Percentiles rank a stretch among this genome's conserved stretches.
Evolutionary conservation across 306 rosid genomes (phyloP).

Genomic region (Trifolium pratense): DNA sequence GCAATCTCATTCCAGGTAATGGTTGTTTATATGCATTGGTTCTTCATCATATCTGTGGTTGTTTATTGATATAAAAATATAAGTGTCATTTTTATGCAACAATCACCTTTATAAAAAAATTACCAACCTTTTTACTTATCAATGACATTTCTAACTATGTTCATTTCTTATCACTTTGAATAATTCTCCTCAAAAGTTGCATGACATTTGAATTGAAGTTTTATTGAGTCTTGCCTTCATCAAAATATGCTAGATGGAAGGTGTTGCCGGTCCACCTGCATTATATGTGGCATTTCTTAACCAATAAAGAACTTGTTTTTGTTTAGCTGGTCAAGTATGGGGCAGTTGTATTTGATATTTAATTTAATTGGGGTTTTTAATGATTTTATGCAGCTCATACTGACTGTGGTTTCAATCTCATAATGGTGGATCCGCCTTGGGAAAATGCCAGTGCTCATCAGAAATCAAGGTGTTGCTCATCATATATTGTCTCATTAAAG

Average conservation of each 20-base stretch:
- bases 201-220: constrained; percentile 26
- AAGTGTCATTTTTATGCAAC: constrained; percentile 14
- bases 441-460: constrained; percentile 93
- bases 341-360: not conserved
- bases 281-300: constrained; percentile 23
- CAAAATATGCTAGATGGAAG: constrained; percentile 28
- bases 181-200: constrained; percentile 19
- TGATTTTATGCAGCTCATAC: constrained; percentile 52
- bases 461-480: constrained; percentile 61
- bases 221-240: constrained; percentile 10
- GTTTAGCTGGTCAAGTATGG: not conserved
- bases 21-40: constrained; percentile 32
- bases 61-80: constrained; percentile 1
- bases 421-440: constrained; percentile 93
- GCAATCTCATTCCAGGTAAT: constrained; percentile 94
- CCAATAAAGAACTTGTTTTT: constrained; percentile 12
- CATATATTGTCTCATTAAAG: constrained; percentile 10
- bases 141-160: not conserved
- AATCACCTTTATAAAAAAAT: constrained; percentile 23
- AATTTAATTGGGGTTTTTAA: not conserved
- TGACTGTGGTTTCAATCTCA: constrained; percentile 76
- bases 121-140: constrained; percentile 1
- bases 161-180: constrained; percentile 15
- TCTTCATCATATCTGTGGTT: constrained; percentile 23
- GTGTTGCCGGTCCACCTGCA: constrained; percentile 27